phyloP scores from a whole-genome alignment of 176 grass and related monocot genomes.

The Ensete ventricosum region DNA sequence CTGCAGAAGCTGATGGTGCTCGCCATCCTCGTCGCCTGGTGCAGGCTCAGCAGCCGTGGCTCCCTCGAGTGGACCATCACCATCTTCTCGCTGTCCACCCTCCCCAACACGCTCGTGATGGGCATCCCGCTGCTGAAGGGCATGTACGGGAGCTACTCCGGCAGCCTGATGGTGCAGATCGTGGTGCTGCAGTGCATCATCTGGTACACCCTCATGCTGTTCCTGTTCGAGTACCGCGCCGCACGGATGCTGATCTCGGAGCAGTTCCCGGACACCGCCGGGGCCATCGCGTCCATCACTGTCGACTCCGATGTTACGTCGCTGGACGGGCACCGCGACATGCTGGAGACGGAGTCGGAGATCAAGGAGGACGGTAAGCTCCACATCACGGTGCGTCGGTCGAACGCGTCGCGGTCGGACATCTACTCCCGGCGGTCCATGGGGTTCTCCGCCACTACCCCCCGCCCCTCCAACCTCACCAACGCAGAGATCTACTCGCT shows the following conservation, averaged over 20 bases:
- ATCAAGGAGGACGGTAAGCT: constrained; percentile 92
- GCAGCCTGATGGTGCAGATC: constrained; percentile 93
- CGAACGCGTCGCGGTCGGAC: constrained; percentile 84
- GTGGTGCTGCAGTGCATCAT: constrained; percentile 99
- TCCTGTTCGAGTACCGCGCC: constrained; percentile 95
- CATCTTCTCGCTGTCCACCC: constrained; percentile 89
- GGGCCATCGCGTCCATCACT: constrained; percentile 71
- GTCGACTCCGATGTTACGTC: constrained; percentile 89
- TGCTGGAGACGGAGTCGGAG: constrained; percentile 88
- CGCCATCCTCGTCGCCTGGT: constrained; percentile 57
- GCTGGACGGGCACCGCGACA: constrained; percentile 57
- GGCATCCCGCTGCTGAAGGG: constrained; percentile 95
- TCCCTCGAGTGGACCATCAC: constrained; percentile 99
- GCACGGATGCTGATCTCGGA: constrained; percentile 83
- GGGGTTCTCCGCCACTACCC: constrained; percentile 77
- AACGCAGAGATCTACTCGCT: constrained; percentile 99
- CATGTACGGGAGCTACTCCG: constrained; percentile 85
- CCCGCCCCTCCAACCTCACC: constrained; percentile 86
- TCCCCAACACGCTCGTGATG: constrained; percentile 99
- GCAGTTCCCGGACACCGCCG: constrained; percentile 93
- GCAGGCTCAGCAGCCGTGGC: constrained; percentile 48
- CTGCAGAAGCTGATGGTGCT: constrained; percentile 97
- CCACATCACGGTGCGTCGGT: constrained; percentile 81
- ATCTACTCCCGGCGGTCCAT: constrained; percentile 78
- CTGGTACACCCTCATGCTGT: constrained; percentile 99